Evolutionary conservation across 371 early-diverging fungal species (phyloP), one percentile per base, ranked within the genome.

Genomic region (Batrachochytrium dendrobatidis): DNA sequence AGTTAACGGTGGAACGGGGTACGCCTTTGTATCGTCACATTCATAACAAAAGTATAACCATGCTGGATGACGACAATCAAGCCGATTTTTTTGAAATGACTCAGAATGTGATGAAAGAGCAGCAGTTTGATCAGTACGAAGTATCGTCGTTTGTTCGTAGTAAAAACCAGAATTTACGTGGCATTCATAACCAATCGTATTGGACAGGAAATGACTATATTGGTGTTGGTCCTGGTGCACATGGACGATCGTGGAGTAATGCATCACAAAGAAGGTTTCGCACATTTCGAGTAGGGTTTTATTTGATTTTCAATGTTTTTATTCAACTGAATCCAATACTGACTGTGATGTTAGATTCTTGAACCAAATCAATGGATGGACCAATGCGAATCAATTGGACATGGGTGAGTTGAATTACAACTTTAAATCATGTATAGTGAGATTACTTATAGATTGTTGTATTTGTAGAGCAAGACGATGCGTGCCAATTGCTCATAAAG

Each of bases 181-280:
- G 89, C 56, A 58, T 61, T 31, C 94, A 93, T 64, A 93, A 93
- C 62, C 79, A 68, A 63, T 78, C 83, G 0, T 92, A 93, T 68
- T 93, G 94, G 94, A 74, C 70, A 46, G 92, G 93, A 3, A 63
- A 79, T 48, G 88, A 89, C 58, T 93, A 86, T 69, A 61, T 92
- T 1, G 93, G 92, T 64, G 60, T 48, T 56, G 62, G 60, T 8
- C 60, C 62, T 25, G 62, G 60, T 28, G 62, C 92, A 2, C 92
- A 92, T 63, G 91, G 92, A 2, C 75, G 90, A 17, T 51, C 86
- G 45, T 73, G 70, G 3, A 73, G 76, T 22, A 62, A 62, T 12
- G 56, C 49, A 0, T 68, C 56, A n/a, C 59, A 72, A 3, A 51
- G 60, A 35, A 66, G 81, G 1, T 50, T 66, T 26, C 67, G 87